Conservation (phyloP, 768 basidiomycete genomes). For the Macrolepiota albuminosa region DNA sequence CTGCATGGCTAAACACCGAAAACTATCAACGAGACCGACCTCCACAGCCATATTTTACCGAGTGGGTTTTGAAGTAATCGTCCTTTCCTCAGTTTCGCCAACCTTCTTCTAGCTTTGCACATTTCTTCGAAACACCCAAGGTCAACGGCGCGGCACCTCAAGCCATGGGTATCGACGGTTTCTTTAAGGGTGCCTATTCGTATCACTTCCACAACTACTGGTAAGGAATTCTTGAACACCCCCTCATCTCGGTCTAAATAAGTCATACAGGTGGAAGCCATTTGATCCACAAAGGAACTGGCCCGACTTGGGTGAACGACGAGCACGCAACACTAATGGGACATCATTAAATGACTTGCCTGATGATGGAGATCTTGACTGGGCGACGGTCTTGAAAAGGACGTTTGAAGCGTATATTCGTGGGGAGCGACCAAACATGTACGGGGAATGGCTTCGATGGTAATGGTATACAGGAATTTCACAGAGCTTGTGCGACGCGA, state of each 20-base stretch:
- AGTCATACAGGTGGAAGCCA: conserved; percentile 78
- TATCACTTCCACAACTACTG: conserved; percentile 97
- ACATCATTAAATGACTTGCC: conserved; percentile 36
- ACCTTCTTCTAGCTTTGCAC: conserved; percentile 57
- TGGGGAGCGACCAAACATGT: conserved; percentile 92
- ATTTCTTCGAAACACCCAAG: conserved; percentile 82
- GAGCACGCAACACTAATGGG: conserved; percentile 44
- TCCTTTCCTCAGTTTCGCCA: not conserved
- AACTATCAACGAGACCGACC: conserved; percentile 88
- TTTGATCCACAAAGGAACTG: conserved; percentile 93
- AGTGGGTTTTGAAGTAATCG: conserved; percentile 39
- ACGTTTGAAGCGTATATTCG: conserved; percentile 92
- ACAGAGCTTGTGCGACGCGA: too few species aligned
- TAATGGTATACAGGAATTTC: conserved; percentile 13
- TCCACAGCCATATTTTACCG: conserved; percentile 89
- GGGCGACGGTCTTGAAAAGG: conserved; percentile 93
- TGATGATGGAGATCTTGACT: conserved; percentile 80
- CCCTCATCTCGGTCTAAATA: not conserved
- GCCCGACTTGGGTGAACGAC: conserved; percentile 86
- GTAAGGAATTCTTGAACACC: conserved; percentile 32
- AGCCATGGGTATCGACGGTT: conserved; percentile 88
- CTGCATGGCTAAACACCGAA: conserved; percentile 95
- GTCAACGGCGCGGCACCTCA: conserved; percentile 76
- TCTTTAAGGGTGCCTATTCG: conserved; percentile 93
- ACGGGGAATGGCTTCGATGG: conserved; percentile 77